A percentile compares a stretch with the other conserved stretches of the same genome.
Evolutionary conservation across 164 flowering plant species (phyloP).

Genomic region (Magnolia changhungtana): DNA sequence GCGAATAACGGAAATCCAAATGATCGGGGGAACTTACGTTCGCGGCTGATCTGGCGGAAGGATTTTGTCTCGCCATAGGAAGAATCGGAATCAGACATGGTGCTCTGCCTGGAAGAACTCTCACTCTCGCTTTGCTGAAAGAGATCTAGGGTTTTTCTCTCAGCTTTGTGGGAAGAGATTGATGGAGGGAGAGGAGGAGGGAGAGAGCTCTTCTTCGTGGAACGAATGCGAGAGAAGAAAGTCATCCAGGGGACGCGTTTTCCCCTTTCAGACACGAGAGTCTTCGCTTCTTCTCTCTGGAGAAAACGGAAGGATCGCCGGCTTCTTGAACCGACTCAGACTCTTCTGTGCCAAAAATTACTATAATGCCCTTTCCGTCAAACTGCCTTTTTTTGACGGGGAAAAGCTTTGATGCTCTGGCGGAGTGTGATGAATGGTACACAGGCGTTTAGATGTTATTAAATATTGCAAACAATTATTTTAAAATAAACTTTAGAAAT

Average conservation of each 20-base stretch:
- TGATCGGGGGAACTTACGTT: slow-evolving; percentile 41
- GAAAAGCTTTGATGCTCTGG: not conserved
- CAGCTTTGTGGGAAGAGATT: not conserved
- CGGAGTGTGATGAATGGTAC: not conserved
- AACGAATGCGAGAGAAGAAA: not conserved
- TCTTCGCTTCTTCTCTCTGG: not conserved
- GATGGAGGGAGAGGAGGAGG: not conserved
- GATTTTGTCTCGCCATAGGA: slow-evolving; percentile 64
- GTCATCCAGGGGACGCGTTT: not conserved
- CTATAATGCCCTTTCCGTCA: not conserved
- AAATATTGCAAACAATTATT: too few relatives aligned
- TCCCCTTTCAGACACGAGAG: not conserved
- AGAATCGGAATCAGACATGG: slow-evolving; percentile 28
- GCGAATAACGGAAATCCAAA: not conserved
- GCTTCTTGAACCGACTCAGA: not conserved
- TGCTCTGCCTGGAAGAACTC: not conserved
- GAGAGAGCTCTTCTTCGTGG: not conserved
- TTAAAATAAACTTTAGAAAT: too few relatives aligned
- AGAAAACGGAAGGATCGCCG: not conserved
- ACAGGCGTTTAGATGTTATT: not conserved
- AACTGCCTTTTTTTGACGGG: not conserved
- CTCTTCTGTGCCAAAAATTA: not conserved
- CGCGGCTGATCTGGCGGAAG: slow-evolving; percentile 80
- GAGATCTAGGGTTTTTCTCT: not conserved
- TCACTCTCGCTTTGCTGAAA: not conserved